Evolutionary conservation across 202 grass and related monocot species (phyloP).

Genomic region (Cymbopogon flexuosus): DNA sequence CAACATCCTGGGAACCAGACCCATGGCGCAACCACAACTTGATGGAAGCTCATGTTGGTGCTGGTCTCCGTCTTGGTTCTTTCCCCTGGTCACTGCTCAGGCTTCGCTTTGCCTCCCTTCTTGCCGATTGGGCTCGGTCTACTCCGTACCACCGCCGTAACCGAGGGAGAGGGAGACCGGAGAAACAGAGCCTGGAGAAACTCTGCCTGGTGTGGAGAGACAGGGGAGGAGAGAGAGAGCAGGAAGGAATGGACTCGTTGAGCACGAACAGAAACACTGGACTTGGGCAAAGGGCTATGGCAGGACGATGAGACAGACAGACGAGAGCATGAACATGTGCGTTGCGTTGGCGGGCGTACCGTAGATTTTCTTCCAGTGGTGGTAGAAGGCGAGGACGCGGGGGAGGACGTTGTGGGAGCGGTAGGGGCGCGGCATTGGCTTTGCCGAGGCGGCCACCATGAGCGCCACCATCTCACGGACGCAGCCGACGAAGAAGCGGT

Average conservation of each 20-base stretch:
- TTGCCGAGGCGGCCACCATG: constrained; percentile 85
- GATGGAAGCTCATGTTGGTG: not conserved
- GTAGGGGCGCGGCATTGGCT: constrained; percentile 75
- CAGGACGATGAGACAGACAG: not conserved
- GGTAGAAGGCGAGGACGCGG: constrained; percentile 91
- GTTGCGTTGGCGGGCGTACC: constrained; percentile 28
- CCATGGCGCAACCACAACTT: not conserved
- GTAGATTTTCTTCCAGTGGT: constrained; percentile 98
- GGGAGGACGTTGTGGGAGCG: constrained; percentile 91
- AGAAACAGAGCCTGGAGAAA: not conserved
- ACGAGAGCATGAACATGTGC: not conserved
- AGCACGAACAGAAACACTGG: not conserved
- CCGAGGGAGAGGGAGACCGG: not conserved
- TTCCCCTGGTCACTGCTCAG: not conserved
- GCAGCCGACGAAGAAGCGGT: constrained; percentile 87
- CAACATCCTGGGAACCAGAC: constrained; percentile 16
- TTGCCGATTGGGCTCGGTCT: not conserved
- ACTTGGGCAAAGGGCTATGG: too few relatives aligned
- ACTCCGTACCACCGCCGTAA: not conserved
- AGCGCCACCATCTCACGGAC: constrained; percentile 88
- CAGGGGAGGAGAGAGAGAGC: not conserved
- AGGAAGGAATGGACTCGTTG: not conserved
- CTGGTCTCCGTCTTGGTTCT: not conserved
- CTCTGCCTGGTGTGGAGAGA: not conserved
- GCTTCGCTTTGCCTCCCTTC: not conserved